Conservation (phyloP, 108 stramenopile genomes). For the Nitzschia sp. region DNA sequence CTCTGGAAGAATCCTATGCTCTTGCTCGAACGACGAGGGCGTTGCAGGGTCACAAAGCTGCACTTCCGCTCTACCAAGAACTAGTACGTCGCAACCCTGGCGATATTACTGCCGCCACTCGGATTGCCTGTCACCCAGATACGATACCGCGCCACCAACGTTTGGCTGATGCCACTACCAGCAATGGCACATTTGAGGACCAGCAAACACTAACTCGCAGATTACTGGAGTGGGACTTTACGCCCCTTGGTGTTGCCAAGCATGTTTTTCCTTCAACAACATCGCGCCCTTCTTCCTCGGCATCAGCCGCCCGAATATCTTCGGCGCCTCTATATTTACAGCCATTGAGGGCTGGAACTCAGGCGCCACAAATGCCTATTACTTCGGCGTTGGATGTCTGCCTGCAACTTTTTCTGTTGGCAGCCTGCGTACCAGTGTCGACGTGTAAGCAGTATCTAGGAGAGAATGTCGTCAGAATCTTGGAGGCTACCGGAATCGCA, state of each 20-base stretch:
- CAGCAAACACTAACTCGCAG: background rate
- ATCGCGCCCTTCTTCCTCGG: slow-evolving; percentile 2
- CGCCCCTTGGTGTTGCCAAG: slow-evolving; percentile 2
- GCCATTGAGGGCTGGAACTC: slow-evolving; percentile 27
- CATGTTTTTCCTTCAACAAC: slow-evolving; percentile 10
- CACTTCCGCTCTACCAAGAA: slow-evolving; percentile 42
- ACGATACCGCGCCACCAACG: slow-evolving; percentile 23
- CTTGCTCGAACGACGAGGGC: slow-evolving; percentile 51
- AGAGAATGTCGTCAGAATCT: slow-evolving; percentile 33
- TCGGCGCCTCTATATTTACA: slow-evolving; percentile 33
- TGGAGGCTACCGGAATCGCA: slow-evolving; percentile 54
- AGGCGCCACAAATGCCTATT: slow-evolving; percentile 9
- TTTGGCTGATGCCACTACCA: background rate
- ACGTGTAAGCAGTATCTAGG: slow-evolving; percentile 39
- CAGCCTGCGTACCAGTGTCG: slow-evolving; percentile 29
- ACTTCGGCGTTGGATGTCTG: slow-evolving; percentile 4
- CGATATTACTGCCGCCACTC: slow-evolving; percentile 56
- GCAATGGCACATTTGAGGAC: background rate
- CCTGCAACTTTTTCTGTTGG: slow-evolving; percentile 22
- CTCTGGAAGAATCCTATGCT: slow-evolving; percentile 28
- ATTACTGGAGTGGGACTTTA: slow-evolving; percentile 12
- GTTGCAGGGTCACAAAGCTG: slow-evolving; percentile 46
- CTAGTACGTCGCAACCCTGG: slow-evolving; percentile 31
- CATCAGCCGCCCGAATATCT: background rate
- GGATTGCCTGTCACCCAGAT: slow-evolving; percentile 48